Base-by-base conservation (phyloP, 306 rosid species). In the Psophocarpus tetragonolobus region DNA sequence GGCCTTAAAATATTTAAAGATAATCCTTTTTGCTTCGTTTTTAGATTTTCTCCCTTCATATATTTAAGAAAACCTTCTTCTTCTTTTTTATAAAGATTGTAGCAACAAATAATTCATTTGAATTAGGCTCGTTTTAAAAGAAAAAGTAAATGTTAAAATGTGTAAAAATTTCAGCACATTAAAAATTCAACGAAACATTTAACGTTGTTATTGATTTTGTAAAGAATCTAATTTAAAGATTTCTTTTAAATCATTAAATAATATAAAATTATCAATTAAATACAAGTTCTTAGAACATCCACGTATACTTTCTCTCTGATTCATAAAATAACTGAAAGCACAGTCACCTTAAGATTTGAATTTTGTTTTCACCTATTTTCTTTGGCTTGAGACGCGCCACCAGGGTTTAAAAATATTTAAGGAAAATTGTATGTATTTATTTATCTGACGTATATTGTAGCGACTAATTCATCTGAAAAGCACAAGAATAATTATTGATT, bases 321-420 rank as follows among this genome's bases (percentile, higher is more conserved):
- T 23, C 1, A 17, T 66, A 5, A 2, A 35, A 12, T 66, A 66
- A 24, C 23, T 1, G 0, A 67, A 39, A 67, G 3, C 13, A 24
- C 8, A 42, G 24, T 14, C 39, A 8, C 75, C 42, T 70, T 45
- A 23, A 1, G 2, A 23, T 51, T 71, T 51, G 51, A 6, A 0
- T 53, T 53, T 17, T 1, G 48, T n/a, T 23, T 9, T 5, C 11
- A 1, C 3, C 24, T 8, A 38, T 38, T 66, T 68, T 17, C 21
- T 39, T 21, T 78, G 76, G 76, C 29, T 26, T 32, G 15, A 62
- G 70, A 29, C 5, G 69, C 45, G 70, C 76, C 82, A 78, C 36
- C 48, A 15, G 17, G 61, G 26, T 27, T 1, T 42, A 7, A 68
- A 76, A 78, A 41, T 18, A 42, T 12, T 5, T 6, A 27, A 17